Base-by-base conservation (phyloP, 2,329 filamentous ascomycete genomes). In the Trichoderma brevicompactum region DNA sequence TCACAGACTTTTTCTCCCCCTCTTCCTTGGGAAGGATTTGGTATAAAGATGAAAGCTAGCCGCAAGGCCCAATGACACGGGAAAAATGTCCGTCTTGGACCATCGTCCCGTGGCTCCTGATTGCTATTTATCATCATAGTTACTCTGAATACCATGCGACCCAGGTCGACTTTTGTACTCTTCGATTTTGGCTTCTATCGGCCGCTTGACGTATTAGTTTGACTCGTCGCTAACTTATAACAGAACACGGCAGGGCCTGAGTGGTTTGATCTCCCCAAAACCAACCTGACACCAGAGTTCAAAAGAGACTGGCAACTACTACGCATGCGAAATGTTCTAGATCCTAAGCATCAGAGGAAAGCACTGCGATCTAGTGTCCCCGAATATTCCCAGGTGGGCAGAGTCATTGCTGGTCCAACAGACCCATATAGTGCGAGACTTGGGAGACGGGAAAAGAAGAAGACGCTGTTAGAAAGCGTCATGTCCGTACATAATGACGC, bases 271-370 rank as follows among this genome's bases (percentile, higher is more conserved):
- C 83, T 99, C 62, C 94, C 94, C 6, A 89, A 89, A 72, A 97
- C 94, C 32, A 83, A 92, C 58, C 79, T 97, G 58, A 97, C 93
- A 0, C 87, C 92, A 8, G 89, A 96, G 73, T 82, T 97, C 68
- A 96, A 94, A 78, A 86, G 92, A 70, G 94, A 99, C 75, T 82
- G 97, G 58, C 93, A 97, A 77, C 82, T 98, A 10, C 82, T 99
- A 66, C 89, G 92, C 69, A 94, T 97, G 90, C 88, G 95, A 76
- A 89, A 89, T 64, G 89, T 97, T 19, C 83, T 98, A 23, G 94
- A 98, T 70, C 89, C 93, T 0, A 94, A 98, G 75, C 91, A 94
- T 73, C 96, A 96, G 82, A 96, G 94, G 76, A 98, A 97, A 77
- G 89, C 94, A 59, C 84, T 87, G 64, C 93, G 90, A 74, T 83